Conservation (phyloP, 352 stramenopile species). For the Pythium pectinolyticum region DNA sequence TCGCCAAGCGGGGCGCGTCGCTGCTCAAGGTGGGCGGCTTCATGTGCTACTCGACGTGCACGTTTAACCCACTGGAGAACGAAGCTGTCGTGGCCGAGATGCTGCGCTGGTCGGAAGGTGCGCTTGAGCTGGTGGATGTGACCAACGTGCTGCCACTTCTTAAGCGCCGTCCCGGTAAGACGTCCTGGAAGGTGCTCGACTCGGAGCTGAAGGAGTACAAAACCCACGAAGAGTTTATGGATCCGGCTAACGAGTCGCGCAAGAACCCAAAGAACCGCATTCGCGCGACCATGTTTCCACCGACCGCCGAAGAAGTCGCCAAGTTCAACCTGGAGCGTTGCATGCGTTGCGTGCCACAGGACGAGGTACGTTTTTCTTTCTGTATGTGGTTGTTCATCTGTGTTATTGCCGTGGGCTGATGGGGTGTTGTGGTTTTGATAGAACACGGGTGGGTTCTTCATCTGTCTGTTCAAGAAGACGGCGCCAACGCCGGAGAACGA, state of each 20-base stretch:
- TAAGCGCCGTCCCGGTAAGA: conserved; percentile 84
- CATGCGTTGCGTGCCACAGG: conserved; percentile 96
- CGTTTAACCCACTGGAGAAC: conserved; percentile 99
- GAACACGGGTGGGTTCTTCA: conserved; percentile 99
- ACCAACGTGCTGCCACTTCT: conserved; percentile 77
- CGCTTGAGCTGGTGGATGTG: conserved; percentile 92
- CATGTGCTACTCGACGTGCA: conserved; percentile 98
- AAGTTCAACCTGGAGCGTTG: conserved; percentile 91
- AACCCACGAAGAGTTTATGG: conserved; percentile 66
- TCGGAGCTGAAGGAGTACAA: conserved; percentile 81
- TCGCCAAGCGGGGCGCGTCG: conserved; percentile 91
- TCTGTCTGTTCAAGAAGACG: conserved; percentile 95
- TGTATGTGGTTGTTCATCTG: neutral
- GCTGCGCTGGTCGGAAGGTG: conserved; percentile 89
- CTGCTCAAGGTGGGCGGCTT: conserved; percentile 91
- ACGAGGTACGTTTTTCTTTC: conserved; percentile 68
- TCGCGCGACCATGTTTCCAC: conserved; percentile 88
- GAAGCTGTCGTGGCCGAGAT: conserved; percentile 98
- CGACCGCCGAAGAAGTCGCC: conserved; percentile 68
- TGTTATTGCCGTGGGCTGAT: neutral
- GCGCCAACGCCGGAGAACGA: conserved; percentile 47
- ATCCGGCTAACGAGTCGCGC: conserved; percentile 52
- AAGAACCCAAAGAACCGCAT: conserved; percentile 85
- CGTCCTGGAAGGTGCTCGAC: conserved; percentile 93
- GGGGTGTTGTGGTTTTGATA: conserved; percentile 21